Base-by-base conservation (phyloP, 2,329 filamentous ascomycete genomes). In the Aspergillus aculeatinus region DNA sequence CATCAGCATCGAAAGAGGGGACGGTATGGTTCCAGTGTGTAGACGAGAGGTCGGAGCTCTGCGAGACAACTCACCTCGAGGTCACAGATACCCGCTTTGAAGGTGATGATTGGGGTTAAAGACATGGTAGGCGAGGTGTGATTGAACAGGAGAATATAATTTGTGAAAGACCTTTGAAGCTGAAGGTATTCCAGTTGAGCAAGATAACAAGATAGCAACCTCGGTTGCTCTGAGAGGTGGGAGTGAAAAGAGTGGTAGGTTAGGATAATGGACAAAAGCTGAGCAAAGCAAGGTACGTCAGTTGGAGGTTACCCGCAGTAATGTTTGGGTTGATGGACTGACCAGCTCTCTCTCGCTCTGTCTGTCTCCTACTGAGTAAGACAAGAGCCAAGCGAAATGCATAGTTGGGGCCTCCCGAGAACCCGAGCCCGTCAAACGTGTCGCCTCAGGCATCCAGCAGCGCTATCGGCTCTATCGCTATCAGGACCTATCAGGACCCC, bases 51-150 rank as follows among this genome's bases (percentile, higher is more conserved):
- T 21, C 14, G 31, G 19, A 42, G 56, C 58, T 58, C 39, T 51
- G 50, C 23, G 19, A 53, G 53, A 42, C 60, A 35, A 82, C 89
- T 73, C 80, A 96, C 92, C 75, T 93, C 88, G 62, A 94, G 76
- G 56, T 95, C 88, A 80, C 94, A 98, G 76, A 86, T 86, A 77
- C 94, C 94, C 65, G 94, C 94, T 84, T 96, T 97, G 85, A 98
- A 98, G 16, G 92, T 96, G 75, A 98, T 93, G 73, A 96, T 85
- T 33, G 94, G 92, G 67, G 84, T 77, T 77, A 91, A 87, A 64
- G 93, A 91, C 92, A 96, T 97, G 65, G 62, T 81, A 67, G 55
- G 62, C 51, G 48, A 33, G 27, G 19, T 49, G 27, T 49, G 4
- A 16, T 49, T 58, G 59, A 29, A 31, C 55, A 49, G 61, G 49